Evolutionary conservation across 2,329 filamentous ascomycete species (phyloP).

Genomic region (Talaromyces atroroseus): DNA sequence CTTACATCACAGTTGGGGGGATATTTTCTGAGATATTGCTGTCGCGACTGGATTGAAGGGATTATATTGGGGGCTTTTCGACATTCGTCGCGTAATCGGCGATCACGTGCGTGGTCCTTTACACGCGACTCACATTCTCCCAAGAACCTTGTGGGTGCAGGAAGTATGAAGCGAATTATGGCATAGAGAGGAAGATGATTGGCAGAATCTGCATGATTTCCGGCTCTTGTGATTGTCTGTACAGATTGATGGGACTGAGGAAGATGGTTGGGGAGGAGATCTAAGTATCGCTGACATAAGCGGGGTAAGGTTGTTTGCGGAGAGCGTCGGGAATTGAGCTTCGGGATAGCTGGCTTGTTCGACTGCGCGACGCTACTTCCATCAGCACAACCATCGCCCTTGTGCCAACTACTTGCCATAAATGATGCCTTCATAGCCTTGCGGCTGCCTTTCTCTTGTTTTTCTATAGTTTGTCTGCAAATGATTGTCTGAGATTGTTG

Average conservation of each 20-base stretch:
- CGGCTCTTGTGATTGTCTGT: background rate
- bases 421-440: conserved; percentile 10
- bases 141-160: background rate
- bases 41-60: background rate
- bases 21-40: background rate
- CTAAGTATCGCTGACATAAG: conserved; percentile 11
- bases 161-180: background rate
- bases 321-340: conserved; percentile 3
- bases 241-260: background rate
- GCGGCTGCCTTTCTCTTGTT: background rate
- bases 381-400: conserved; percentile 8
- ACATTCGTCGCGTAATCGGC: conserved; percentile 5
- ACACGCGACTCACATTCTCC: background rate
- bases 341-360: conserved; percentile 14
- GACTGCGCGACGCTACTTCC: conserved; percentile 4
- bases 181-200: background rate
- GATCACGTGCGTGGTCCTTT: background rate
- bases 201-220: background rate
- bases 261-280: background rate
- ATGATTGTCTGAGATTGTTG: conserved; percentile 21
- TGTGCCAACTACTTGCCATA: conserved; percentile 3
- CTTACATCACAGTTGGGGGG: background rate
- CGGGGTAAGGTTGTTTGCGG: conserved; percentile 2
- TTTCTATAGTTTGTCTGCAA: conserved; percentile 15
- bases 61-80: background rate